phyloP scores from a whole-genome alignment of 768 basidiomycete species.

The Mycena vitilis region DNA sequence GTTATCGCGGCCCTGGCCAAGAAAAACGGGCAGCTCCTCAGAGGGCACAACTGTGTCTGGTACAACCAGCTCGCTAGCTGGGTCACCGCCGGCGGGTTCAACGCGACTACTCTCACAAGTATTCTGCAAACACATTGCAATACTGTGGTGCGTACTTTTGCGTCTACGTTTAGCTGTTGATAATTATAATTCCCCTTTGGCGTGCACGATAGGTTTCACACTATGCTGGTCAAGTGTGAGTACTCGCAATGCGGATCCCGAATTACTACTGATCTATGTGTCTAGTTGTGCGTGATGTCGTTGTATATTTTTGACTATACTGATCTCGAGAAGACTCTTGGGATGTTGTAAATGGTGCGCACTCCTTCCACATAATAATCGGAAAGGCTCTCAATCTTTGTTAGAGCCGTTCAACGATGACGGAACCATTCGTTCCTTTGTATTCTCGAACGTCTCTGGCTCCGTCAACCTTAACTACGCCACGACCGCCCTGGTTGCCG shows the following conservation, averaged over 20 bases:
- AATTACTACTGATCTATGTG: conserved; percentile 3
- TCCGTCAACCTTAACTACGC: conserved; percentile 44
- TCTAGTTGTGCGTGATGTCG: conserved; percentile 49
- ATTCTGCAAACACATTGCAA: conserved; percentile 62
- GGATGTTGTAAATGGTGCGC: conserved; percentile 54
- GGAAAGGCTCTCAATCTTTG: neutral
- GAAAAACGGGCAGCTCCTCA: conserved; percentile 58
- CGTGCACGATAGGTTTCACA: conserved; percentile 52
- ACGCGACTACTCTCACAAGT: conserved; percentile 53
- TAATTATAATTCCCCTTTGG: neutral
- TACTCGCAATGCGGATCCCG: too few relatives aligned
- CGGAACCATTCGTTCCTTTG: conserved; percentile 56
- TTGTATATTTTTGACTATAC: conserved; percentile 34
- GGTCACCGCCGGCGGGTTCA: conserved; percentile 58
- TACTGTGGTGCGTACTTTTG: conserved; percentile 51
- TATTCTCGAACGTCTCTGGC: conserved; percentile 56
- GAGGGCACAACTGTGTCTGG: conserved; percentile 64
- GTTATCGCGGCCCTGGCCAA: conserved; percentile 56
- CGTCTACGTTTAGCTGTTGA: neutral
- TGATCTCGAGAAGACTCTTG: conserved; percentile 35
- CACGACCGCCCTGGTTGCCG: conserved; percentile 55
- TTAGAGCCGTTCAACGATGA: conserved; percentile 61
- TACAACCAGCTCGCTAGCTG: conserved; percentile 64
- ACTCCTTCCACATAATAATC: too few relatives aligned
- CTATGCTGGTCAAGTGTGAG: conserved; percentile 64